Evolutionary conservation across 2,329 filamentous ascomycete genomes (phyloP), one percentile per base, ranked within the genome.

Genomic region (Phialemonium atrogriseum): DNA sequence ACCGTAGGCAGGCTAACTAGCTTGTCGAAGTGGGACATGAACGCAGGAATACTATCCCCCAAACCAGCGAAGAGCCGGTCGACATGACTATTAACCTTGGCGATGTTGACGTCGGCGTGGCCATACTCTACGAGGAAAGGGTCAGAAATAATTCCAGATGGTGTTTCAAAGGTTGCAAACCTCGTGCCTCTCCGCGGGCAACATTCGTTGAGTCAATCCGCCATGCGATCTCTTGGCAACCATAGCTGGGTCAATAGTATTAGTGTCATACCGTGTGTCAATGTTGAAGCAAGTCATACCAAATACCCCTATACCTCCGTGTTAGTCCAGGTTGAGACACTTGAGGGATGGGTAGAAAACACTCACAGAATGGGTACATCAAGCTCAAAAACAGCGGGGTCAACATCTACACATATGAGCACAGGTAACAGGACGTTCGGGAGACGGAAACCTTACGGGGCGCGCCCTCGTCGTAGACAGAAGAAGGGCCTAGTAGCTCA

Each of bases 21-120:
- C 67, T 94, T 94, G 60, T 95, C 87, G 36, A 78, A 80, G 55
- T 96, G 89, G 44, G 75, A 83, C 88, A 95, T 95, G 12, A 18
- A 34, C 8, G 23, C 29, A 36, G 82, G 70, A 47, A 84, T 68
- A 31, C 74, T 63, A 38, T 84, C 77, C 37, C 77, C 80, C 9
- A 94, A 51, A 11, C 78, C 84, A 17, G 75, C 68, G 56, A 95
- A 95, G 14, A 96, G 75, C 28, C 72, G 69, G 54, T 94, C 81
- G 44, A 84, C 78, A 48, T 86, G 77, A 28, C 63, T 55, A 41
- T 66, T 59, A 30, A 67, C 63, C 41, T 70, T 70, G 39, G 75
- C 61, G 19, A 83, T 68, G 37, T 68, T 73, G 32, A 94, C 51
- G 33, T 75, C 66, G 16, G 83, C 74, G 46, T 83, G 73, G 15